Conservation (phyloP, 2,329 filamentous ascomycete species). For the Penicillium sp. region DNA sequence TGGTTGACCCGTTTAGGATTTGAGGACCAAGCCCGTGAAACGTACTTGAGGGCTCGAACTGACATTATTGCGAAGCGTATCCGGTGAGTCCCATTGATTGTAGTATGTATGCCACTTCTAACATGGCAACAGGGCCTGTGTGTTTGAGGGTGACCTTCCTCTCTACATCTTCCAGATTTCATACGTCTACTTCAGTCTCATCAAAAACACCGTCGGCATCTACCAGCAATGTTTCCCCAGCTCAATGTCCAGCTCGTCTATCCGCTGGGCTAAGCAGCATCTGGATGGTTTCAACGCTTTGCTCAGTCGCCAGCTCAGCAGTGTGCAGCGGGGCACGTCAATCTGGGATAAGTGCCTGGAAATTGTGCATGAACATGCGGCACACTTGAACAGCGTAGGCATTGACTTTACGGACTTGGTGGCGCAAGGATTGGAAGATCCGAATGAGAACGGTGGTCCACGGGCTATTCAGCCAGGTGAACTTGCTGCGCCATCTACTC, state of each 20-base stretch:
- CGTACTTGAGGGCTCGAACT: slow-evolving; percentile 78
- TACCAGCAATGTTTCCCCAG: slow-evolving; percentile 86
- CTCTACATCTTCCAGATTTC: slow-evolving; percentile 94
- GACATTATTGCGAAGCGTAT: slow-evolving; percentile 78
- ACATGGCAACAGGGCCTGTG: slow-evolving; percentile 68
- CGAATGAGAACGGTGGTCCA: neutral
- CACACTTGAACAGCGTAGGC: slow-evolving; percentile 78
- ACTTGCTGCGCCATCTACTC: slow-evolving; percentile 1
- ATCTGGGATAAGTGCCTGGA: slow-evolving; percentile 83
- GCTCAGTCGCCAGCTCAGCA: slow-evolving; percentile 80
- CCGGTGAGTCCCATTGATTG: slow-evolving; percentile 57
- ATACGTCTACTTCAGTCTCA: slow-evolving; percentile 92
- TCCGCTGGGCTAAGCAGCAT: slow-evolving; percentile 97
- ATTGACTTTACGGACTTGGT: slow-evolving; percentile 86
- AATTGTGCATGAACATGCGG: slow-evolving; percentile 76
- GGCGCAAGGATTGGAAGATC: slow-evolving; percentile 52
- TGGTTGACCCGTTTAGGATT: slow-evolving; percentile 88
- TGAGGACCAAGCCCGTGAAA: slow-evolving; percentile 83
- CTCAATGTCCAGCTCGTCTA: slow-evolving; percentile 86
- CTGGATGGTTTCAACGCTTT: slow-evolving; percentile 87
- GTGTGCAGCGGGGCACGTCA: slow-evolving; percentile 72
- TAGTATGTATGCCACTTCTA: neutral
- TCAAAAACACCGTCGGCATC: slow-evolving; percentile 87
- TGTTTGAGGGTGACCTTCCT: slow-evolving; percentile 90
- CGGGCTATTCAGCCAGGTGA: slow-evolving; percentile 10